Evolutionary conservation across 1,284 basidiomycete genomes (phyloP).

Genomic region (Stygiomarasmius scandens): DNA sequence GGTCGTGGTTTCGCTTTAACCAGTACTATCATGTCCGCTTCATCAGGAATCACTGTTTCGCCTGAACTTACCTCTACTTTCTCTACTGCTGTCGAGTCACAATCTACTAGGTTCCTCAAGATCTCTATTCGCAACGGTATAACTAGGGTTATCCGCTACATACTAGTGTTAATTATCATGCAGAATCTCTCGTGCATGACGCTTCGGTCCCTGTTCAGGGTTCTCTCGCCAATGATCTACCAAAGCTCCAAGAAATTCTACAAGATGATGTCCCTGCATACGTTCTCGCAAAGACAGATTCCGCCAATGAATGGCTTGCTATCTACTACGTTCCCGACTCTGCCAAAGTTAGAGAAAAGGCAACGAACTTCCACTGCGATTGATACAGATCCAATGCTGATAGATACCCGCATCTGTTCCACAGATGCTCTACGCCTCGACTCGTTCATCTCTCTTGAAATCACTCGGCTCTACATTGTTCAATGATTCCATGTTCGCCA

Average conservation of each 20-base stretch:
- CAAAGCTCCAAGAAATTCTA: constrained; percentile 54
- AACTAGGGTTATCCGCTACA: constrained; percentile 9
- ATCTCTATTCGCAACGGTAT: constrained; percentile 74
- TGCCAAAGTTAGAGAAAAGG: constrained; percentile 79
- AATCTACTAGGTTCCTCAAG: constrained; percentile 68
- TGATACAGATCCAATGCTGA: constrained; percentile 2
- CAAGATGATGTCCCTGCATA: constrained; percentile 71
- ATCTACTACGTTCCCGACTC: constrained; percentile 78
- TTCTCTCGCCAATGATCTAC: constrained; percentile 63
- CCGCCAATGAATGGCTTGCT: constrained; percentile 66
- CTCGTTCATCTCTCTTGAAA: constrained; percentile 73
- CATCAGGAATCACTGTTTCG: constrained; percentile 65
- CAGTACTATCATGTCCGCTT: constrained; percentile 60
- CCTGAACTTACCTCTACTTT: constrained; percentile 56
- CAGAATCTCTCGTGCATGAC: constrained; percentile 66
- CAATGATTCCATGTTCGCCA: constrained; percentile 82
- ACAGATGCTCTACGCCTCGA: constrained; percentile 93
- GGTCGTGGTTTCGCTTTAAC: not conserved
- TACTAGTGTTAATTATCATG: constrained; percentile 26
- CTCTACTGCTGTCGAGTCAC: constrained; percentile 54
- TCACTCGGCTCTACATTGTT: constrained; percentile 78
- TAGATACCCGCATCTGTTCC: not conserved
- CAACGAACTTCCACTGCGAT: constrained; percentile 25
- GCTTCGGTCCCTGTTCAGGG: constrained; percentile 46
- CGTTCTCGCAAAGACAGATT: constrained; percentile 66